phyloP scores from a whole-genome alignment of 257 asterid species.

The Agastache rugosa region DNA sequence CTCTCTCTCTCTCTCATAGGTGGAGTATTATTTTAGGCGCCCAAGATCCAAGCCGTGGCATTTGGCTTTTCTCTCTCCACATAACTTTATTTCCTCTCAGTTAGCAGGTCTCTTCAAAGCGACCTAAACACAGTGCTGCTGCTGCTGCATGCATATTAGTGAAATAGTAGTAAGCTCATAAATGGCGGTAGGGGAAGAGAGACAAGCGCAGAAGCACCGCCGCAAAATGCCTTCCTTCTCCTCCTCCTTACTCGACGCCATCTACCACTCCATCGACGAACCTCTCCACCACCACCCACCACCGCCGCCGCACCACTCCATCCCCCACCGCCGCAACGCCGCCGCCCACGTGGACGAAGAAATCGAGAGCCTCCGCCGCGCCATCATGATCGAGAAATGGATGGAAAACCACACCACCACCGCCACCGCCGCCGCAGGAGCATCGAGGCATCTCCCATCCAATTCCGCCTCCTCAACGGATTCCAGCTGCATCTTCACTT shows the following conservation, averaged over 20 bases:
- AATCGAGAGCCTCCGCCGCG: conserved; percentile 66
- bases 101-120: conserved; percentile 26
- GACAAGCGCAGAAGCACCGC: conserved; percentile 44
- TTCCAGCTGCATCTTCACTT: conserved; percentile 65
- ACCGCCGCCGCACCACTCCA: background rate
- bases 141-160: background rate
- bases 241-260: conserved; percentile 75
- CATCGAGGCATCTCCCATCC: conserved; percentile 45
- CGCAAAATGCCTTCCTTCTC: conserved; percentile 77
- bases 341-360: conserved; percentile 54
- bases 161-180: too few species aligned
- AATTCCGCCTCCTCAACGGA: conserved; percentile 66
- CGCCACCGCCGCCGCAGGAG: background rate
- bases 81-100: conserved; percentile 25
- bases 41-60: conserved; percentile 62
- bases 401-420: conserved; percentile 50
- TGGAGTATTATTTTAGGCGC: conserved; percentile 16
- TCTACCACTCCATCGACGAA: conserved; percentile 77
- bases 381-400: conserved; percentile 87
- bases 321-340: conserved; percentile 40
- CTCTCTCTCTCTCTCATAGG: conserved; percentile 27
- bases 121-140: conserved; percentile 12
- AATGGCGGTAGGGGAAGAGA: conserved; percentile 45
- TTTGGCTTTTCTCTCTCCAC: conserved; percentile 46
- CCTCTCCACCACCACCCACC: conserved; percentile 15